Percentiles rank a stretch among this genome's conserved stretches.
These are phyloP conservation scores for Mrakia hoshinonis DNA, from an alignment of 768 basidiomycete species.

Conservation along the genomic window DNA sequence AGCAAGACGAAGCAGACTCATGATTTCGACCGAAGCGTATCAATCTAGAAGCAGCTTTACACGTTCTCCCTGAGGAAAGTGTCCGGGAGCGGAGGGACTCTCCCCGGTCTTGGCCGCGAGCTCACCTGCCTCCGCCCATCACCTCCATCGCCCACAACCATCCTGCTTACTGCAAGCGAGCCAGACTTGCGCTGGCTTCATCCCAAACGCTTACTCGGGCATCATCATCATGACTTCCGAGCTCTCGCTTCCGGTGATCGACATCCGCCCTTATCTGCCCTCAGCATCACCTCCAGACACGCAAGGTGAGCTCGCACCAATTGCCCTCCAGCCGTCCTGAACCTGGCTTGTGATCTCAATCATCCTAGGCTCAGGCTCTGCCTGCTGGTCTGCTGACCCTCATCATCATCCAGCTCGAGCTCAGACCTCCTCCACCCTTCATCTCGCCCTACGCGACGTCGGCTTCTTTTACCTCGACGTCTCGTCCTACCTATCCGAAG, in stretches of 20 bases:
- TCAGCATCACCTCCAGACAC: not conserved
- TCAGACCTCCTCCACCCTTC: constrained; percentile 45
- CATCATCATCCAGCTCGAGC: not conserved
- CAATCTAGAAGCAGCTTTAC: no score
- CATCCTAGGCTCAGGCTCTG: no score
- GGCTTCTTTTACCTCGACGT: constrained; percentile 82
- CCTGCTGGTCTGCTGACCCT: not conserved
- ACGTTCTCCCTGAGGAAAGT: not conserved
- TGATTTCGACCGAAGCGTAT: no score
- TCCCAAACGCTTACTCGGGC: not conserved
- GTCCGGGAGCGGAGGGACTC: not conserved
- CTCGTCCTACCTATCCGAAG: constrained; percentile 50
- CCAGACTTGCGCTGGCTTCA: no score
- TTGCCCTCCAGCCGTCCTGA: no score
- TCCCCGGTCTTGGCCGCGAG: no score
- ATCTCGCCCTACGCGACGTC: constrained; percentile 63
- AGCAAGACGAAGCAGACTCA: no score
- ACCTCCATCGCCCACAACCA: no score
- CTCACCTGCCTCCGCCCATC: no score
- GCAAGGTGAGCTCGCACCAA: not conserved
- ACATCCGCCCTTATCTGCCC: constrained; percentile 2
- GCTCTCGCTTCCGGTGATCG: not conserved
- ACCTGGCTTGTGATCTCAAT: no score
- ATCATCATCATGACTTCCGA: not conserved
- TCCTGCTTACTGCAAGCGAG: no score